Percentiles rank a stretch among this genome's conserved stretches.
Conservation (phyloP, 225 moss, liverwort and hornwort species). For the Rhytidiadelphus loreus region DNA sequence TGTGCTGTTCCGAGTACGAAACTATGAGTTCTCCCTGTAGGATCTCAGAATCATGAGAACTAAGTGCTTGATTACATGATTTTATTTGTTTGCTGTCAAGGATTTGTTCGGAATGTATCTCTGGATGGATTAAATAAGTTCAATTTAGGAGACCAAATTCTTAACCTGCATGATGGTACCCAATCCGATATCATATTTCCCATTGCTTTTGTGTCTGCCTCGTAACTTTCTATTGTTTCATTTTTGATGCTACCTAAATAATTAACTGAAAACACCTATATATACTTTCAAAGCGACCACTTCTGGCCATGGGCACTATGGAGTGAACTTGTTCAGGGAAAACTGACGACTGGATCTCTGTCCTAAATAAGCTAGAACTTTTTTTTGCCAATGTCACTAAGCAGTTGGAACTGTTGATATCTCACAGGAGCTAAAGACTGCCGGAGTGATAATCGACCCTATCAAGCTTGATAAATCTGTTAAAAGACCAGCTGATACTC, state of each 20-base stretch:
- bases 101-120: neutral
- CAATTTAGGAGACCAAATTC: neutral
- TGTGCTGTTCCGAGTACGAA: neutral
- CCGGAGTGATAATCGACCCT: constrained; percentile 82
- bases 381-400: no score
- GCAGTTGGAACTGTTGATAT: neutral
- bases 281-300: neutral
- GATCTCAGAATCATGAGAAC: neutral
- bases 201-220: neutral
- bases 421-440: constrained; percentile 66
- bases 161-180: neutral
- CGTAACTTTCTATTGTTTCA: neutral
- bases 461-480: constrained; percentile 43
- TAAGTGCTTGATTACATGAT: neutral
- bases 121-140: neutral
- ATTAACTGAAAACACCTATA: neutral
- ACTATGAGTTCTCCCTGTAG: neutral
- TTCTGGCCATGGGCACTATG: neutral
- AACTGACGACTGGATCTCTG: neutral
- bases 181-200: neutral
- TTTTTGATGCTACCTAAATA: neutral
- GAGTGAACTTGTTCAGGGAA: neutral
- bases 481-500: constrained; percentile 17
- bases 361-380: neutral
- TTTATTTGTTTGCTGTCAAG: neutral